These are phyloP conservation scores for Xanthoconium stramineum DNA, from an alignment of 768 basidiomycete species.

Conservation along the genomic window DNA sequence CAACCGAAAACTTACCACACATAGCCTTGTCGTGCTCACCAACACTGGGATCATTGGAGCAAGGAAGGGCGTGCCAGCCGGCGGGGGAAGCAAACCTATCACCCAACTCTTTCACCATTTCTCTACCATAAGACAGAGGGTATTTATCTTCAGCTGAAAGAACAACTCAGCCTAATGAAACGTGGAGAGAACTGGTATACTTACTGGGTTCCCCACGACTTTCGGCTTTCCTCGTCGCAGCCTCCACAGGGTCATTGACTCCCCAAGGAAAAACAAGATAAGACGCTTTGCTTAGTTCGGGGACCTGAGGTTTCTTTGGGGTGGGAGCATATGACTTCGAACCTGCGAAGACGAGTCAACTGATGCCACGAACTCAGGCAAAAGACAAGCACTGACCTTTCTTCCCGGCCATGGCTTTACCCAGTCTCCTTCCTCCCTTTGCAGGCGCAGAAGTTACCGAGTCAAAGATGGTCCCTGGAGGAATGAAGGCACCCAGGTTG, in stretches of 20 bases:
- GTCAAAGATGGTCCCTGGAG: conserved; percentile 18
- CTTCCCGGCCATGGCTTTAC: conserved; percentile 13
- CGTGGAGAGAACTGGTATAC: neutral
- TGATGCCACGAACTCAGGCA: neutral
- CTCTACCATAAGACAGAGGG: conserved; percentile 25
- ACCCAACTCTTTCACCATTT: conserved; percentile 57
- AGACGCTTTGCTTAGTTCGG: conserved; percentile 32
- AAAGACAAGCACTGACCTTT: conserved; percentile 3
- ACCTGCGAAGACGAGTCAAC: conserved; percentile 1
- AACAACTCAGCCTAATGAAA: neutral
- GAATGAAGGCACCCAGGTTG: conserved; percentile 25
- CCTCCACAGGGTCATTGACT: conserved; percentile 78
- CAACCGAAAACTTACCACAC: conserved; percentile 7
- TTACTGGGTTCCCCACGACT: conserved; percentile 18
- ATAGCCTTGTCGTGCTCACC: conserved; percentile 8
- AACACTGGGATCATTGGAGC: conserved; percentile 56
- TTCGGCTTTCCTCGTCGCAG: conserved; percentile 17
- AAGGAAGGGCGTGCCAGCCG: conserved; percentile 90
- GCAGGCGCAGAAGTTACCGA: conserved; percentile 7
- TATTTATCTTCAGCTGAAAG: neutral
- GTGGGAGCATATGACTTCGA: conserved; percentile 6
- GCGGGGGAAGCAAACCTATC: conserved; percentile 79
- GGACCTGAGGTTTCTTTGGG: conserved; percentile 10
- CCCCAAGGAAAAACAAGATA: conserved; percentile 83
- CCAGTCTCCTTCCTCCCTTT: conserved; percentile 8